A percentile compares a stretch with the other conserved stretches of the same genome.
Conservation (phyloP, 257 asterid genomes). For the Galeopsis tetrahit region DNA sequence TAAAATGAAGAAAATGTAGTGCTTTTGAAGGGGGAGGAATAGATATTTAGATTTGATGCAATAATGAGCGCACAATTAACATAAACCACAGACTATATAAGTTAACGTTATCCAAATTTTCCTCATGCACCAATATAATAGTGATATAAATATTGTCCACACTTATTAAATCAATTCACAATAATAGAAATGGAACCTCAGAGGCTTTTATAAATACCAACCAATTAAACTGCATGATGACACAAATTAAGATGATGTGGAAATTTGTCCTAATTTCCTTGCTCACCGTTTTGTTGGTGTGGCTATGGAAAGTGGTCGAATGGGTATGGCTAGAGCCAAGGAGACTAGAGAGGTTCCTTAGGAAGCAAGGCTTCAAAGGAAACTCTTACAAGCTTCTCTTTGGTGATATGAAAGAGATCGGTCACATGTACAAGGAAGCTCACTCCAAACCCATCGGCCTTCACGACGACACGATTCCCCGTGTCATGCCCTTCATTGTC, state of each 20-base stretch:
- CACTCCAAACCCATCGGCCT: constrained; percentile 42
- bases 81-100: too few relatives aligned
- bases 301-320: constrained; percentile 36
- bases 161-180: too few relatives aligned
- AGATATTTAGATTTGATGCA: too few relatives aligned
- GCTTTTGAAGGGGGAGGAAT: too few relatives aligned
- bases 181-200: too few relatives aligned
- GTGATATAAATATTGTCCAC: too few relatives aligned
- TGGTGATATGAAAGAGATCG: constrained; percentile 37
- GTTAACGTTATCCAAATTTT: too few relatives aligned
- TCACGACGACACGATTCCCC: constrained; percentile 37
- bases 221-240: too few relatives aligned
- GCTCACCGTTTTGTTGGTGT: constrained; percentile 26
- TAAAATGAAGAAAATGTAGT: too few relatives aligned
- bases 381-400: constrained; percentile 34
- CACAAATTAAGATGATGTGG: constrained; percentile 24
- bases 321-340: constrained; percentile 39
- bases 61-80: too few relatives aligned
- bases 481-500: constrained; percentile 43
- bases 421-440: constrained; percentile 26
- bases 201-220: too few relatives aligned
- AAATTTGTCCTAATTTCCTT: constrained; percentile 18
- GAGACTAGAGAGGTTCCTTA: constrained; percentile 28
- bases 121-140: too few relatives aligned
- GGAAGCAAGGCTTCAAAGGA: constrained; percentile 41